Base-by-base conservation (phyloP, 139 green algal genomes). In the Deuterostichococcus epilithicus region DNA sequence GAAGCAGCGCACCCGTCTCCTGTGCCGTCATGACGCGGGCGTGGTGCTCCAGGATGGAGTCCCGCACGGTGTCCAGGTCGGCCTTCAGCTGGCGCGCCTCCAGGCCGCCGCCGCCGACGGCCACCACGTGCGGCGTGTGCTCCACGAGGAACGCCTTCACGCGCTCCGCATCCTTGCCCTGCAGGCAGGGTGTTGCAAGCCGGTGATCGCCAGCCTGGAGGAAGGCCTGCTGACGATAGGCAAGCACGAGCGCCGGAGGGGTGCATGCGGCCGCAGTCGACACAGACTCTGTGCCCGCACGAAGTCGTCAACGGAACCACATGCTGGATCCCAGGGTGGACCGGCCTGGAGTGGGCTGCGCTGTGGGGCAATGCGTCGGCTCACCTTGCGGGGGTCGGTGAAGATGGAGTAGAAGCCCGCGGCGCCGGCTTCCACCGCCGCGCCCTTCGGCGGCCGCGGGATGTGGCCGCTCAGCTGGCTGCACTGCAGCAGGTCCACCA, bases 71-170 rank as follows among this genome's bases (percentile, higher is more conserved):
- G 18, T 77, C 44, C 37, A 97, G 68, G 72, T 96, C 90, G 6
- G 83, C 83, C 35, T 88, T 78, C 77, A 98, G 83, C 65, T 86
- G 70, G 34, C 76, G 42, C 47, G 80, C 90, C 37, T 89, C 73
- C 23, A 91, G 83, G 38, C 82, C 76, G 23, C 74, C 70, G 13
- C 75, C 84, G 39, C 89, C 94, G 76, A 98, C 78, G 42, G 95
- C 81, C 35, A 96, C 88, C 25, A 91, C 88, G 77, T 97, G 90
- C 18, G 94, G 94, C 77, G 85, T 80, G 82, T 94, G 87, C 77
- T 93, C 81, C 78, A 90, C 69, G 6, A 97, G 86, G 83, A 96
- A 95, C 3, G 86, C 76, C 23, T 75, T 63, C 10, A 95, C 71
- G 33, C 80, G 83, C 25, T 82, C 36, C 34, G 78, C 79, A 39